Evolutionary conservation across 2,329 filamentous ascomycete species (phyloP), one percentile per base, ranked within the genome.

Genomic region (Colletotrichum tropicicola): DNA sequence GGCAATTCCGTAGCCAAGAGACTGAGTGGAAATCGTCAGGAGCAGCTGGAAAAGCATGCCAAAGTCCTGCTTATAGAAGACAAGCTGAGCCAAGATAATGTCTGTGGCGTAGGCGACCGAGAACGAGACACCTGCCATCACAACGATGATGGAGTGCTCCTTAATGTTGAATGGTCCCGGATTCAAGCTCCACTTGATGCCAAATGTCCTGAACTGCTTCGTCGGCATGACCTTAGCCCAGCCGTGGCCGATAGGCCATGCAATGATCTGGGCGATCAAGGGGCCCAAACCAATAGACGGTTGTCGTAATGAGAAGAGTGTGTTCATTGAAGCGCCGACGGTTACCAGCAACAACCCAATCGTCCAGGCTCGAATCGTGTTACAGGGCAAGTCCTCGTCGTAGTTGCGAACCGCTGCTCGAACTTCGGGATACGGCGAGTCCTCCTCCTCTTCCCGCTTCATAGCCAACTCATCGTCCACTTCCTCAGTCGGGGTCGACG

Each of bases 81-180:
- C 84, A 17, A 87, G 78, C 76, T 92, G 90, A 0, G 91, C 91
- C 2, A 92, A 80, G 45, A 94, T 85, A 28, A 92, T 89, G 69
- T 93, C 91, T 1, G 91, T 93, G 1, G 90, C 90, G 70, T 93
- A 93, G 4, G 90, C 89, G 6, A 85, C 88, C 52, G 80, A 89
- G 68, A 92, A 91, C 5, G 89, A 89, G 6, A 92, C 89, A 72
- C 91, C 88, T 15, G 91, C 90, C 87, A 91, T 91, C 68, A 91
- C 86, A 17, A 89, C 86, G 60, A 92, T 90, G 65, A 92, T 84
- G 43, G 87, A 78, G 72, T 91, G 89, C 72, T 92, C 89, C 74
- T 92, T 92, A 73, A 90, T 83, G 71, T 90, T 92, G 76, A 92
- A 92, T 1, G 89, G 89, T 0, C 88, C 88, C 0, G 89, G 88